These are phyloP conservation scores for Mycena vulgaris DNA, from an alignment of 768 basidiomycete species.

Conservation along the genomic window DNA sequence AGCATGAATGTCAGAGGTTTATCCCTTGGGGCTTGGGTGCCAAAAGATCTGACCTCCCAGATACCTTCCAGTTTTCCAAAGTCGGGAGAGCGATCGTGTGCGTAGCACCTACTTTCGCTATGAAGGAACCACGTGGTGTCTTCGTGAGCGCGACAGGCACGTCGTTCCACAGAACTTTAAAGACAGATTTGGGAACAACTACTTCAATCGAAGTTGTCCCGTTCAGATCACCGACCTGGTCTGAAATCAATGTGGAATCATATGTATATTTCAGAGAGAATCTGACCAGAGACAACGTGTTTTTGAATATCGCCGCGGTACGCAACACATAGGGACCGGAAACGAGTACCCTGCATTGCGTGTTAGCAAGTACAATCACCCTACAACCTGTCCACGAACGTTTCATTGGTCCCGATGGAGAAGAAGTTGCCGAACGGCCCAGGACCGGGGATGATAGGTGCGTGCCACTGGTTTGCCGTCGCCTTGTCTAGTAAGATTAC, in stretches of 20 bases:
- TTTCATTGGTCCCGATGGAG: constrained; percentile 61
- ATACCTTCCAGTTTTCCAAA: constrained; percentile 62
- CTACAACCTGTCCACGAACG: constrained; percentile 43
- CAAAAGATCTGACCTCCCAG: constrained; percentile 54
- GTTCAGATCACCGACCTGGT: constrained; percentile 65
- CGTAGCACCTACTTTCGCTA: constrained; percentile 41
- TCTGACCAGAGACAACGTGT: constrained; percentile 54
- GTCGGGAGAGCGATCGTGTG: constrained; percentile 50
- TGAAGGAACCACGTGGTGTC: constrained; percentile 50
- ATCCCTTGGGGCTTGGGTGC: not conserved
- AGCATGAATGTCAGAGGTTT: constrained; percentile 9
- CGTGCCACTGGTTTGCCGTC: constrained; percentile 66
- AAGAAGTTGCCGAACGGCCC: constrained; percentile 60
- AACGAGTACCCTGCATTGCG: constrained; percentile 55
- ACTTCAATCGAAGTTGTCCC: constrained; percentile 63
- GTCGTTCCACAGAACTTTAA: constrained; percentile 60
- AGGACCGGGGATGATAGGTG: constrained; percentile 57
- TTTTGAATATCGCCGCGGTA: constrained; percentile 58
- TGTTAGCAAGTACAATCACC: not conserved
- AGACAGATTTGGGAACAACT: constrained; percentile 56
- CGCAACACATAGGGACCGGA: constrained; percentile 71
- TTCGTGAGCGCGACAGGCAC: constrained; percentile 40
- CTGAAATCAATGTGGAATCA: not conserved
- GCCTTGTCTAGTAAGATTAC: constrained; percentile 61
- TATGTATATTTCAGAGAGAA: not conserved